These are phyloP conservation scores for Arthrocladium fulminans DNA, from an alignment of 2,329 filamentous ascomycete species.

Conservation along the genomic window DNA sequence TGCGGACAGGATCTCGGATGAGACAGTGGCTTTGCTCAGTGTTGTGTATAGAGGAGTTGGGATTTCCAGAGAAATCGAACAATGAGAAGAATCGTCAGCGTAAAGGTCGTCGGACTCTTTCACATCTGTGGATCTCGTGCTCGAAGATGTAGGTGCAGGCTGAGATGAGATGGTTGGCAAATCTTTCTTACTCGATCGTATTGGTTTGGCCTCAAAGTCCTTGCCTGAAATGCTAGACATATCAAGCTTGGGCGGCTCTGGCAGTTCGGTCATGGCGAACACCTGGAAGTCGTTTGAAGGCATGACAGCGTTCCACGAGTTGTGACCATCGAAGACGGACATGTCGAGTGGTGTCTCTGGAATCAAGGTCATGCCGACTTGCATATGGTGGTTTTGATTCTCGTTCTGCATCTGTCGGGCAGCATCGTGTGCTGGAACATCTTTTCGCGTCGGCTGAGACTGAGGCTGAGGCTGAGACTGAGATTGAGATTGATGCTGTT, in stretches of 20 bases:
- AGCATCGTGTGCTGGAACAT: constrained; percentile 52
- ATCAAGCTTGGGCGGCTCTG: constrained; percentile 55
- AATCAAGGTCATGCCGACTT: constrained; percentile 70
- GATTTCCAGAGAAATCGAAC: not conserved
- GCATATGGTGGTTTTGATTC: constrained; percentile 49
- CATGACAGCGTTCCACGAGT: constrained; percentile 41
- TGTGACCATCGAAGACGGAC: constrained; percentile 52
- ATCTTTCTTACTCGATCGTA: constrained; percentile 6
- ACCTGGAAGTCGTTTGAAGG: constrained; percentile 39
- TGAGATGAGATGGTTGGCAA: constrained; percentile 4
- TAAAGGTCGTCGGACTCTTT: constrained; percentile 41
- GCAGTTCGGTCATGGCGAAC: constrained; percentile 64
- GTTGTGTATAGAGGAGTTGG: not conserved
- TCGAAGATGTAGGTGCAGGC: not conserved
- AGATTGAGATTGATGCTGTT: constrained; percentile 24
- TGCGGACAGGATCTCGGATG: constrained; percentile 11
- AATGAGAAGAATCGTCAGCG: constrained; percentile 5
- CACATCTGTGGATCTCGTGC: not conserved
- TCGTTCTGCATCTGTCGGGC: constrained; percentile 44
- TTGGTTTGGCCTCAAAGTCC: constrained; percentile 26
- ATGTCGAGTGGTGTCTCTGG: constrained; percentile 72
- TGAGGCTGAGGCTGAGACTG: constrained; percentile 32
- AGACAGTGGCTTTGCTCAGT: constrained; percentile 10
- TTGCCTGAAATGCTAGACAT: constrained; percentile 62
- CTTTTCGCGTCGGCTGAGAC: constrained; percentile 44